Conservation (phyloP, 371 early-diverging fungal genomes). For the Mucor velutinosus region DNA sequence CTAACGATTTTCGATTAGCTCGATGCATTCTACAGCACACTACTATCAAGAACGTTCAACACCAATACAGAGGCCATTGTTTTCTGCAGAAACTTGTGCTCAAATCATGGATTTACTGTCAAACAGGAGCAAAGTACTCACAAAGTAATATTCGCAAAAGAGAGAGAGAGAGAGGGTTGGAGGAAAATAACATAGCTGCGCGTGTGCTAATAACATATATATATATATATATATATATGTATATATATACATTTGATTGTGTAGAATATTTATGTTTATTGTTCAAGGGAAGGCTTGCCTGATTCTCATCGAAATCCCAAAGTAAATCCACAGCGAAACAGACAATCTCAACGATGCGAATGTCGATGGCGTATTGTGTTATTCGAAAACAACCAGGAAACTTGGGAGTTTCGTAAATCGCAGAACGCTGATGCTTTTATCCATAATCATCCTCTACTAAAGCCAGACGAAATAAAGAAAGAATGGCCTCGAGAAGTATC, state of each 20-base stretch:
- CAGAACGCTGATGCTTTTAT: conserved; percentile 59
- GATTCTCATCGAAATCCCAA: conserved; percentile 63
- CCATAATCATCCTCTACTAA: conserved; percentile 61
- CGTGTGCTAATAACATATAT: background rate
- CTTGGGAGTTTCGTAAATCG: conserved; percentile 65
- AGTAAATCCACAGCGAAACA: conserved; percentile 57
- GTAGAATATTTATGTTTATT: conserved; percentile 67
- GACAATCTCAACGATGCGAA: conserved; percentile 63
- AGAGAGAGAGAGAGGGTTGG: background rate
- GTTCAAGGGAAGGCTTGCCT: conserved; percentile 67
- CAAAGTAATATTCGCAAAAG: conserved; percentile 38
- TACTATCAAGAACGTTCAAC: conserved; percentile 36
- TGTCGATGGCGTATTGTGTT: conserved; percentile 68
- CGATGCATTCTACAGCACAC: conserved; percentile 36
- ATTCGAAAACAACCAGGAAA: conserved; percentile 50
- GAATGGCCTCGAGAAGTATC: conserved; percentile 63
- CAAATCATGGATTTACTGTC: conserved; percentile 65
- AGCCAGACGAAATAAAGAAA: conserved; percentile 64
- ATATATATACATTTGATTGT: background rate
- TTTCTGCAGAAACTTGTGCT: conserved; percentile 58
- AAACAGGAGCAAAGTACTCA: conserved; percentile 71
- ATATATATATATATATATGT: background rate
- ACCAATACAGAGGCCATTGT: conserved; percentile 52
- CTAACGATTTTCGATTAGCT: conserved; percentile 21
- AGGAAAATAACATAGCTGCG: background rate